phyloP scores from a whole-genome alignment of 768 basidiomycete species.

The Psilocybe tampanensis region DNA sequence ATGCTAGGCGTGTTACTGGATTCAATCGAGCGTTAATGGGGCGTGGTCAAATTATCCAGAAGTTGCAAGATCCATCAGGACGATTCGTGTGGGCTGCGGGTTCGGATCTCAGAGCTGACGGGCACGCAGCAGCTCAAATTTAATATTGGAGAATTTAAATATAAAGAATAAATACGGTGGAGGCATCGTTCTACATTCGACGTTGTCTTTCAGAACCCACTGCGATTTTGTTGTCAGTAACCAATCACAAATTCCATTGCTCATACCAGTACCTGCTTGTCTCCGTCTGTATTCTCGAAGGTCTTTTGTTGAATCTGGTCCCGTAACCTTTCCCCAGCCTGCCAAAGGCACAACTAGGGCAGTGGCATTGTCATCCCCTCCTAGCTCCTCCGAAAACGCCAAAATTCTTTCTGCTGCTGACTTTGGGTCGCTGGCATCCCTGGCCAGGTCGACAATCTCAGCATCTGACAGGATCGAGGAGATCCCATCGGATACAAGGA shows the following conservation, averaged over 20 bases:
- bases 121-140: slow-evolving; percentile 86
- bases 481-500: slow-evolving; percentile 92
- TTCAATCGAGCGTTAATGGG: slow-evolving; percentile 71
- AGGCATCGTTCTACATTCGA: slow-evolving; percentile 52
- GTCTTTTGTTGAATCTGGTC: slow-evolving; percentile 80
- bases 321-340: slow-evolving; percentile 86
- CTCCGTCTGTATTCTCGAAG: slow-evolving; percentile 78
- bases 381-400: slow-evolving; percentile 84
- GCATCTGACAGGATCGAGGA: slow-evolving; percentile 91
- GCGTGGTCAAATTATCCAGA: slow-evolving; percentile 90
- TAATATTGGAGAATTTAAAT: slow-evolving; percentile 29
- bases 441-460: slow-evolving; percentile 90
- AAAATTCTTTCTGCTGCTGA: slow-evolving; percentile 83
- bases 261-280: slow-evolving; percentile 53
- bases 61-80: slow-evolving; percentile 64
- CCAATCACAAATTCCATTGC: background rate
- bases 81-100: slow-evolving; percentile 93
- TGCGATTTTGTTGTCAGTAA: slow-evolving; percentile 21
- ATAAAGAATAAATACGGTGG: background rate
- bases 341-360: slow-evolving; percentile 88
- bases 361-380: slow-evolving; percentile 90
- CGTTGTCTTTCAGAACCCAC: slow-evolving; percentile 69
- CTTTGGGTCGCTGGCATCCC: slow-evolving; percentile 70
- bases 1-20: slow-evolving; percentile 64
- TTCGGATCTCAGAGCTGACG: slow-evolving; percentile 87